These are phyloP conservation scores for Neofusicoccum laricinum DNA, from an alignment of 2,329 filamentous ascomycete genomes.

Conservation along the genomic window DNA sequence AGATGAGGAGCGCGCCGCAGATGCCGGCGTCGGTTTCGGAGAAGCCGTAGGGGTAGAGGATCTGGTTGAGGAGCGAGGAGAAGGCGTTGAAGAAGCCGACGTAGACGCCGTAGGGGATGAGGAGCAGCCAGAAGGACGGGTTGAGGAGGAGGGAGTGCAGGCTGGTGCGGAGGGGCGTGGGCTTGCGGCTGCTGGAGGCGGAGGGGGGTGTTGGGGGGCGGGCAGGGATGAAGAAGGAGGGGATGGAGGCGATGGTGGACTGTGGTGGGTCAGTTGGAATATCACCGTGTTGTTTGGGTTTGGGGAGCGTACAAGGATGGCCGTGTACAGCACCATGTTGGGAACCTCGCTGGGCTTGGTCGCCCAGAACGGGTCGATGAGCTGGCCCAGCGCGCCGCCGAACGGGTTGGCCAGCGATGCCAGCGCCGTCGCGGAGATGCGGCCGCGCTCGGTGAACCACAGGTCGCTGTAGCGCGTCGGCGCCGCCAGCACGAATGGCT, in stretches of 20 bases:
- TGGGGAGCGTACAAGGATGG: slow-evolving; percentile 65
- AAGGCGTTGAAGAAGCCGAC: slow-evolving; percentile 93
- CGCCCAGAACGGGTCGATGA: slow-evolving; percentile 79
- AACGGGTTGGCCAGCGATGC: slow-evolving; percentile 85
- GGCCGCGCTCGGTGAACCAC: slow-evolving; percentile 84
- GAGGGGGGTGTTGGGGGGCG: slow-evolving; percentile 67
- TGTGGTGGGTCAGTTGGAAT: slow-evolving; percentile 26
- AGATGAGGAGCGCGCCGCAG: slow-evolving; percentile 82
- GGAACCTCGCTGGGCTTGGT: slow-evolving; percentile 64
- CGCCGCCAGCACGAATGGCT: slow-evolving; percentile 87
- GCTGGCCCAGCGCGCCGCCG: slow-evolving; percentile 77
- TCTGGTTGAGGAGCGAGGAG: slow-evolving; percentile 85
- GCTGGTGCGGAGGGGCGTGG: slow-evolving; percentile 53
- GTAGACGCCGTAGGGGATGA: slow-evolving; percentile 78
- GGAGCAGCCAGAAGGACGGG: slow-evolving; percentile 74
- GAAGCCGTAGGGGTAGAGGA: slow-evolving; percentile 83
- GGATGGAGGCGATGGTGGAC: slow-evolving; percentile 65
- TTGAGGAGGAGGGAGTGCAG: slow-evolving; percentile 51
- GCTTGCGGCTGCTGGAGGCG: slow-evolving; percentile 58
- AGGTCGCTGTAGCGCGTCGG: slow-evolving; percentile 89
- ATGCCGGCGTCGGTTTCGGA: slow-evolving; percentile 82
- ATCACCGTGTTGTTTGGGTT: neutral
- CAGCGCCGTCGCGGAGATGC: slow-evolving; percentile 83
- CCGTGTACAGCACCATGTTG: slow-evolving; percentile 78
- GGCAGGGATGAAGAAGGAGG: slow-evolving; percentile 77